Percentiles rank a stretch among this genome's conserved stretches.
Evolutionary conservation across 208 protist genomes (phyloP).

Genomic region (Jaenimonas drosophilae): DNA sequence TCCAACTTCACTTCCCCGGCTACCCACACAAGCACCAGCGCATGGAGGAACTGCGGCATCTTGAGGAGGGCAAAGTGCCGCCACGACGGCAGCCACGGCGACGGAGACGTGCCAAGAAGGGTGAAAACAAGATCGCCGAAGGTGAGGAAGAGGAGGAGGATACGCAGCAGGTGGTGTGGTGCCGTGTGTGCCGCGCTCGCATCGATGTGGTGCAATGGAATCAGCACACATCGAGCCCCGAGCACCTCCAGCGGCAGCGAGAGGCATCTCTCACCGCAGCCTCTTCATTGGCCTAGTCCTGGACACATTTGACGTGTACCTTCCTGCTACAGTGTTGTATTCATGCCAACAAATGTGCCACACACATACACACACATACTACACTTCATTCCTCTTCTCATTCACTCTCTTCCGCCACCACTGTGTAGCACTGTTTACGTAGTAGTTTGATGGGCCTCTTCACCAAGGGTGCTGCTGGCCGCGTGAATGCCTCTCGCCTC

Average conservation of each 20-base stretch:
- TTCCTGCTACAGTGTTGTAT: too few species aligned
- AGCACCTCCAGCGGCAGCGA: slow-evolving; percentile 15
- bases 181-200: slow-evolving; percentile 49
- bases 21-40: slow-evolving; percentile 67
- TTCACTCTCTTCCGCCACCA: too few species aligned
- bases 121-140: slow-evolving; percentile 1
- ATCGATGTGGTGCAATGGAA: slow-evolving; percentile 33
- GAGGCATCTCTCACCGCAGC: too few species aligned
- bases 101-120: background rate
- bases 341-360: too few species aligned
- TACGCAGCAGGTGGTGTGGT: slow-evolving; percentile 31
- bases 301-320: too few species aligned
- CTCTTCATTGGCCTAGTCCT: too few species aligned
- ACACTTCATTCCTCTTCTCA: too few species aligned
- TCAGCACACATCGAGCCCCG: slow-evolving; percentile 22
- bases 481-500: slow-evolving; percentile 52
- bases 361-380: too few species aligned
- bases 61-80: slow-evolving; percentile 36
- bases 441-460: too few species aligned
- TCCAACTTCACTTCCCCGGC: slow-evolving; percentile 48
- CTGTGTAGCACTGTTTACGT: too few species aligned
- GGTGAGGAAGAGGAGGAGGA: background rate
- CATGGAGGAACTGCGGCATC: slow-evolving; percentile 51
- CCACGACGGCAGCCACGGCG: slow-evolving; percentile 23
- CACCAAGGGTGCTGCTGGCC: slow-evolving; percentile 27